phyloP scores from a whole-genome alignment of 2,329 filamentous ascomycete genomes.

The Gaeumannomyces tritici region DNA sequence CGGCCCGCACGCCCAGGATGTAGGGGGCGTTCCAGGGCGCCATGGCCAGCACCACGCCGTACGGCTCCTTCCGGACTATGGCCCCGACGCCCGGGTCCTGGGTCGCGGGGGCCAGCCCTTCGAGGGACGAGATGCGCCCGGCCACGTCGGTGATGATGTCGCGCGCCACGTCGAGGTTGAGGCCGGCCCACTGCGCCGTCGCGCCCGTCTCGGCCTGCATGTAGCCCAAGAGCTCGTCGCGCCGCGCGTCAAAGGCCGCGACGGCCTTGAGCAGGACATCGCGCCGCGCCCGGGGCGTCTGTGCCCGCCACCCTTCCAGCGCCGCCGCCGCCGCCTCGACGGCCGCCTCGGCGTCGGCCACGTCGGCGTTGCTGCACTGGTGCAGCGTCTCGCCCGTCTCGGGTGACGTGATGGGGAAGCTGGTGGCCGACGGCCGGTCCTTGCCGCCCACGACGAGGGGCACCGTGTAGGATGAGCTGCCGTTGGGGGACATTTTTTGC shows the following conservation, averaged over 20 bases:
- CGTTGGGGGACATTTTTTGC: neutral
- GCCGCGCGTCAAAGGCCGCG: conserved; percentile 49
- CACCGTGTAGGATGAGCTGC: conserved; percentile 13
- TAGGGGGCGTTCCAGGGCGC: conserved; percentile 65
- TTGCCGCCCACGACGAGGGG: conserved; percentile 22
- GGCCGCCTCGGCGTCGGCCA: conserved; percentile 18
- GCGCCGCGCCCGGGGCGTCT: conserved; percentile 50
- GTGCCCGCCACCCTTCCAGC: conserved; percentile 58
- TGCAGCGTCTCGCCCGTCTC: conserved; percentile 19
- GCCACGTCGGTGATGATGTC: conserved; percentile 32
- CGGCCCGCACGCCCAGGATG: conserved; percentile 42
- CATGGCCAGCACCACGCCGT: conserved; percentile 69
- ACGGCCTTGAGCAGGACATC: conserved; percentile 63
- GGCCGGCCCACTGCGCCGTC: conserved; percentile 26
- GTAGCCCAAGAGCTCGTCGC: conserved; percentile 50
- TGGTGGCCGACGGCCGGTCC: conserved; percentile 14
- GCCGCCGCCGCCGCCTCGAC: conserved; percentile 49
- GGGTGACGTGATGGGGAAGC: conserved; percentile 18
- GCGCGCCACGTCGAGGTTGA: conserved; percentile 26
- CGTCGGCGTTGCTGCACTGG: conserved; percentile 15
- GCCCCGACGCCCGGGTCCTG: conserved; percentile 30
- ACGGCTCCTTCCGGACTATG: conserved; percentile 65
- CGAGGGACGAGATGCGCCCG: conserved; percentile 21
- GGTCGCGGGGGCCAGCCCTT: conserved; percentile 22
- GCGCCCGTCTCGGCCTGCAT: conserved; percentile 42